Evolutionary conservation across 2,329 filamentous ascomycete species (phyloP).

Genomic region (Paracamarosporium sp.): DNA sequence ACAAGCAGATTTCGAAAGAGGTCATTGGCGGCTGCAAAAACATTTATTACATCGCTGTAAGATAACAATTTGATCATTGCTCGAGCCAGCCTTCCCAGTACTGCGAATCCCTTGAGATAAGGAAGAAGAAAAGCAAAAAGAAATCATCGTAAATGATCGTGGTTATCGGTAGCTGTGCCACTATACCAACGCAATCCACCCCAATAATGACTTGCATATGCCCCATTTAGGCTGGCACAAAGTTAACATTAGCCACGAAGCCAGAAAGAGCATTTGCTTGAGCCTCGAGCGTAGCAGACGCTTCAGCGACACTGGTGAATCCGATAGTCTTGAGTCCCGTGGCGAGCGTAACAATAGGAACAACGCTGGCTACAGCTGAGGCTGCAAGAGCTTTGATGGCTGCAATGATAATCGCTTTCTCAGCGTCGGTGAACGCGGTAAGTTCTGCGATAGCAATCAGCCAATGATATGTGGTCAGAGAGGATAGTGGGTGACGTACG

Average conservation of each 20-base stretch:
- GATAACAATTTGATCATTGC: too few species aligned
- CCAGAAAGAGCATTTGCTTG: neutral
- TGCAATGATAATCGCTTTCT: neutral
- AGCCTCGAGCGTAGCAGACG: neutral
- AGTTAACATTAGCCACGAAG: neutral
- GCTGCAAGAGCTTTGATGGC: neutral
- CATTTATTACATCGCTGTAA: too few species aligned
- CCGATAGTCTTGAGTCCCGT: neutral
- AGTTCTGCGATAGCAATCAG: neutral
- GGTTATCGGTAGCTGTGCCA: too few species aligned
- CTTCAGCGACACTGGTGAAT: neutral
- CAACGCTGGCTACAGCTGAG: neutral
- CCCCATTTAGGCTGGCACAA: too few species aligned
- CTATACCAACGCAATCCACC: too few species aligned
- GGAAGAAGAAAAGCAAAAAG: too few species aligned
- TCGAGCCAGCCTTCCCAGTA: too few species aligned
- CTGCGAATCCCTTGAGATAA: too few species aligned
- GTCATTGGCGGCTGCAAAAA: too few species aligned
- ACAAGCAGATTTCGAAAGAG: too few species aligned
- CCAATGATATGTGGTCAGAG: neutral
- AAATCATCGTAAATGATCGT: too few species aligned
- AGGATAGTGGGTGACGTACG: neutral
- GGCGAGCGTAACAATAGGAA: neutral
- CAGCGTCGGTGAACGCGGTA: neutral
- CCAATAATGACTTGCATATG: too few species aligned